Evolutionary conservation across 2,329 filamentous ascomycete species (phyloP).

Genomic region (Trichoderma arundinaceum): DNA sequence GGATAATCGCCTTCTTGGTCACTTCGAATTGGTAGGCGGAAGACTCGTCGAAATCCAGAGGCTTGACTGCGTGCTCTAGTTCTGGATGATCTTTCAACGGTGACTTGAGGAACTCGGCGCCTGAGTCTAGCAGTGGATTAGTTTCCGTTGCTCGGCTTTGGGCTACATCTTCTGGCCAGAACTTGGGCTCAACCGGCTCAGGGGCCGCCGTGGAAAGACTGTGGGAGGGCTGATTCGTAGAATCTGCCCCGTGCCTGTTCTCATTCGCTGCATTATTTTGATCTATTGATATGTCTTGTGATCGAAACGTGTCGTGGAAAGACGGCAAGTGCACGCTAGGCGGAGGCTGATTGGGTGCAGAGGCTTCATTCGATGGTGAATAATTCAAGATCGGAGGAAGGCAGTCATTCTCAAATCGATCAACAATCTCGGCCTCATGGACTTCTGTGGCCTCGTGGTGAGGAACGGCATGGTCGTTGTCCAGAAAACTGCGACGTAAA

Average conservation of each 20-base stretch:
- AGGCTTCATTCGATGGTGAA: neutral
- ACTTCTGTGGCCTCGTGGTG: constrained; percentile 7
- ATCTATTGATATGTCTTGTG: constrained; percentile 1
- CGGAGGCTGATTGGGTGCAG: neutral
- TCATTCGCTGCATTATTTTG: neutral
- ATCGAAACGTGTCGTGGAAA: constrained; percentile 14
- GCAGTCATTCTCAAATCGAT: constrained; percentile 22
- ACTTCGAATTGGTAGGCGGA: constrained; percentile 43
- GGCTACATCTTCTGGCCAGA: constrained; percentile 18
- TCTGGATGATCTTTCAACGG: constrained; percentile 28
- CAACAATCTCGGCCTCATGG: constrained; percentile 18
- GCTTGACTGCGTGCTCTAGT: neutral
- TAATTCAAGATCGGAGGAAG: constrained; percentile 20
- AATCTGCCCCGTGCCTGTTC: neutral
- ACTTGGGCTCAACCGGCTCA: neutral
- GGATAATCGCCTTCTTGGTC: constrained; percentile 37
- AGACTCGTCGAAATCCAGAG: constrained; percentile 38
- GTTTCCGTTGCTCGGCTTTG: constrained; percentile 23
- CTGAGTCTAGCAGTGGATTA: constrained; percentile 39
- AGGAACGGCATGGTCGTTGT: neutral
- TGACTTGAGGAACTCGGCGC: constrained; percentile 43
- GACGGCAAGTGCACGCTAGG: constrained; percentile 23
- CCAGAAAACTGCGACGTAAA: neutral
- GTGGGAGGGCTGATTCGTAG: neutral
- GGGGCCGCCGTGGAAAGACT: neutral